Percentiles rank a stretch among this genome's conserved stretches.
Conservation (phyloP, 495 filamentous ascomycete species). For the Rostrohypoxylon terebratum region DNA sequence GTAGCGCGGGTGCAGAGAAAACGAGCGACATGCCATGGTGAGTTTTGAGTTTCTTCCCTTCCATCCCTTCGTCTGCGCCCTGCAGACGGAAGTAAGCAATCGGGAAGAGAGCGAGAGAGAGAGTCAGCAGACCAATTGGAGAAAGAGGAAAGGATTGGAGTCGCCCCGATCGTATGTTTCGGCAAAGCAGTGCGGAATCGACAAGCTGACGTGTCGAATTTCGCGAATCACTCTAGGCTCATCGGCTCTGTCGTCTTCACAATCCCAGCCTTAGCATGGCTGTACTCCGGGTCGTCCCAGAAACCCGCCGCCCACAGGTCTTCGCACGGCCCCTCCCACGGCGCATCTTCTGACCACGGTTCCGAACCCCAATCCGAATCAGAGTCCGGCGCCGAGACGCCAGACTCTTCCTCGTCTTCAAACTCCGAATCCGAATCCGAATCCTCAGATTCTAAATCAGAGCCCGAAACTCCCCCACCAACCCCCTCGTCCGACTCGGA, state of each 20-base stretch:
- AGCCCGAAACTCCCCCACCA: constrained; percentile 1
- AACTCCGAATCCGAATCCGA: constrained; percentile 2
- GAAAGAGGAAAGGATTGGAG: not conserved
- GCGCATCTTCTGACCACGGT: constrained; percentile 5
- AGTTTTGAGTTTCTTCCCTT: constrained; percentile 33
- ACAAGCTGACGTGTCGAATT: constrained; percentile 5
- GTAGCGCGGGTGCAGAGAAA: constrained; percentile 36
- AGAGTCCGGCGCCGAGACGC: constrained; percentile 4
- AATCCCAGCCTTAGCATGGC: constrained; percentile 25
- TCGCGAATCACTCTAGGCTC: constrained; percentile 32
- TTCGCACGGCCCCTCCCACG: constrained; percentile 17
- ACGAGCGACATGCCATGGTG: constrained; percentile 48
- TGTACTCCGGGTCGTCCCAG: constrained; percentile 7
- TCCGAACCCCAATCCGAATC: constrained; percentile 19
- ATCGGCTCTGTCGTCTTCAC: constrained; percentile 40
- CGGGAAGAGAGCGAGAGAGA: too few relatives aligned
- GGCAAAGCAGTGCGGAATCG: not conserved
- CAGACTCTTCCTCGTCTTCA: too few relatives aligned
- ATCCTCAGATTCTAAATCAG: not conserved
- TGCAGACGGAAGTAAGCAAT: not conserved
- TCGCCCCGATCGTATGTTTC: not conserved
- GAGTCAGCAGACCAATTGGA: not conserved
- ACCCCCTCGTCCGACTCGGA: not conserved
- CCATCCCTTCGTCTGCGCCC: not conserved
- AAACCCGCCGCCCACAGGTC: constrained; percentile 17